Base-by-base conservation (phyloP, 2,329 filamentous ascomycete genomes). In the Aspergillus piperis region DNA sequence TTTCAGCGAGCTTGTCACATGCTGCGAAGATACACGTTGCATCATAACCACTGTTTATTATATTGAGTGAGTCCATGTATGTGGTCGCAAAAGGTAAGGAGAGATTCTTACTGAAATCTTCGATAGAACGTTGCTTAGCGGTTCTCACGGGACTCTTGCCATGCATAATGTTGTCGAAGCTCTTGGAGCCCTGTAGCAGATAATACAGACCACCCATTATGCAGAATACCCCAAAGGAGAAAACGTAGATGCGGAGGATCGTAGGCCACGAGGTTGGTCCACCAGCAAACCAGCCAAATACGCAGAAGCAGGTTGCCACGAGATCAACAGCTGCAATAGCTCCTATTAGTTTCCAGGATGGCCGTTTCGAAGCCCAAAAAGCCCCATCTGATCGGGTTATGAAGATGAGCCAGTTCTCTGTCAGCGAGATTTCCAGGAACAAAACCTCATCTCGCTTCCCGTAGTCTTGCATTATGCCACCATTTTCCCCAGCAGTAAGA, bases 351-450 rank as follows among this genome's bases (percentile, higher is more conserved):
- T 55, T 55, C 59, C 41, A 64, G 25, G 38, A 64, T 49, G 30
- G 62, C 57, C 25, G 38, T 47, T 50, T 51, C 27, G 90, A 93
- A 3, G 90, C 92, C 91, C 91, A 96, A 85, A 96, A 94, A 57
- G 91, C 91, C 72, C 92, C 91, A 79, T 93, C 93, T 80, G 91
- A 90, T 84, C 92, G 91, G 66, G 92, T 96, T 80, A 96, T 94
- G 83, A 96, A 96, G 79, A 96, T 96, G 55, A 96, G 85, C 92
- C 92, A 96, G 82, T 96, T 96, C 84, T 96, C 91, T 62, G 92
- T 93, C 57, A 96, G 86, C 11, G 90, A 91, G 77, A 96, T 91
- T 80, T 96, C 87, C 39, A 96, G 88, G 86, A 96, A 96, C 71
- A 96, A 80, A 60, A 96, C 88, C 69, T 88, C 87, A 69, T 96